Base-by-base conservation (phyloP, 192 early-diverging fungal genomes). In the Umbelopsis vinacea region DNA sequence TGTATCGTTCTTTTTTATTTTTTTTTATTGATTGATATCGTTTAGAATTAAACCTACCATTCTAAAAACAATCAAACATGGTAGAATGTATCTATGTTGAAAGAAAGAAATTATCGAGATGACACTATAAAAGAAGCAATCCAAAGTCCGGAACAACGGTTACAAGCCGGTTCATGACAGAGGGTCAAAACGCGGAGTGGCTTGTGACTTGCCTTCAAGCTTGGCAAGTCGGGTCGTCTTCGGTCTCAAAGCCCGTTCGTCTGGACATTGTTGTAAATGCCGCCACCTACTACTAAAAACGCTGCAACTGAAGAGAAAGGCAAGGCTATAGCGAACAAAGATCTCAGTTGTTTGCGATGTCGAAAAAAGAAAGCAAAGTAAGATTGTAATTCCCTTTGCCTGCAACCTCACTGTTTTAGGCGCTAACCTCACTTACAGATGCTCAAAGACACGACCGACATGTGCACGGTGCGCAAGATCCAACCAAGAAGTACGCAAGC, bases 301-400 rank as follows among this genome's bases (percentile, higher is more conserved):
- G 33, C 57, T 37, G 33, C 29, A 35, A 12, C 57, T 33, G 57
- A 63, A 12, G 57, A 63, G 14, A 63, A 63, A 63, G 57, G 57
- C 57, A 63, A 63, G 33, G 26, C 26, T 33, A n/a, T 63, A 14
- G 43, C 67, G 14, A 79, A 71, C 40, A 79, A 74, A 45, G 73
- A 74, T 26, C 69, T 79, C 11, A 79, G 77, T 26, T 79, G 77
- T 69, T 52, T 79, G 52, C 63, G 73, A 29, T 79, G 77, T 60
- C 72, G 77, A 57, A 79, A 79, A 67, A 79, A 79, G 69, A 79
- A 79, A 74, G 77, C 77, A 71, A 79, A 79, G 77, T 73, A 74
- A 74, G 45, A 12, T 63, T 37, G 11, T 63, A n/a, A n/a, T n/a
- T n/a, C n/a, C n/a, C n/a, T n/a, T n/a, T 12, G 52, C 22, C 12